A percentile compares a stretch with the other conserved stretches of the same genome.
Evolutionary conservation across 1,284 basidiomycete species (phyloP).

Genomic region (Singerocomus rubriflavus): DNA sequence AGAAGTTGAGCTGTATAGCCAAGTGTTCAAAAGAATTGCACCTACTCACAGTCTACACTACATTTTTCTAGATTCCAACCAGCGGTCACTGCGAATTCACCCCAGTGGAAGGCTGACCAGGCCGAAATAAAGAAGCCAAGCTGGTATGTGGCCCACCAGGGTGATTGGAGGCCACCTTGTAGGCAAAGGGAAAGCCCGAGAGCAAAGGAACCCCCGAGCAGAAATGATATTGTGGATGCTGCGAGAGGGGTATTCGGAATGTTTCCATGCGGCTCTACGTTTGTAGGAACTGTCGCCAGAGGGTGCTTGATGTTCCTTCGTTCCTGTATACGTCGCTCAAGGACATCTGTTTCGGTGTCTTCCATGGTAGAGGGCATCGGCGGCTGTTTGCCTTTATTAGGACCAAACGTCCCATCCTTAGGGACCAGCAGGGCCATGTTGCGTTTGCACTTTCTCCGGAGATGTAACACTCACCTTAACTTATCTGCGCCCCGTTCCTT

Average conservation of each 20-base stretch:
- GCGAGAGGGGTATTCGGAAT: constrained; percentile 84
- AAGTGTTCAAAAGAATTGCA: not conserved
- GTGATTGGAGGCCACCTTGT: constrained; percentile 41
- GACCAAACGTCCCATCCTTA: constrained; percentile 1
- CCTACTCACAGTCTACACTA: constrained; percentile 83
- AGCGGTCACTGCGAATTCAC: constrained; percentile 93
- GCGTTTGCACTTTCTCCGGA: constrained; percentile 4
- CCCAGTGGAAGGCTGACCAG: constrained; percentile 89
- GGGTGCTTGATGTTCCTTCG: constrained; percentile 40
- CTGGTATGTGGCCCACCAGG: constrained; percentile 72
- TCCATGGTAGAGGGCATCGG: constrained; percentile 7
- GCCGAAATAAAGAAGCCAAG: constrained; percentile 79
- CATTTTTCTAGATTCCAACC: constrained; percentile 94
- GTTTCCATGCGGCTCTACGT: constrained; percentile 47
- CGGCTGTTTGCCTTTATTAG: constrained; percentile 17
- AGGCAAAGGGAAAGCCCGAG: constrained; percentile 51
- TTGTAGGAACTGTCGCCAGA: constrained; percentile 52
- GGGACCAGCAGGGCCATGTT: constrained; percentile 18
- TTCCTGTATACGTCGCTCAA: constrained; percentile 49
- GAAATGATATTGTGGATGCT: constrained; percentile 69
- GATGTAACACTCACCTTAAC: constrained; percentile 14
- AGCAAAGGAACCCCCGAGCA: constrained; percentile 64
- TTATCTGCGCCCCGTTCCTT: constrained; percentile 18
- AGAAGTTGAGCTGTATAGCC: constrained; percentile 1
- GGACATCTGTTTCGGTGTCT: constrained; percentile 30